phyloP scores from a whole-genome alignment of 2,329 filamentous ascomycete species.

The Rhinocladiella similis region DNA sequence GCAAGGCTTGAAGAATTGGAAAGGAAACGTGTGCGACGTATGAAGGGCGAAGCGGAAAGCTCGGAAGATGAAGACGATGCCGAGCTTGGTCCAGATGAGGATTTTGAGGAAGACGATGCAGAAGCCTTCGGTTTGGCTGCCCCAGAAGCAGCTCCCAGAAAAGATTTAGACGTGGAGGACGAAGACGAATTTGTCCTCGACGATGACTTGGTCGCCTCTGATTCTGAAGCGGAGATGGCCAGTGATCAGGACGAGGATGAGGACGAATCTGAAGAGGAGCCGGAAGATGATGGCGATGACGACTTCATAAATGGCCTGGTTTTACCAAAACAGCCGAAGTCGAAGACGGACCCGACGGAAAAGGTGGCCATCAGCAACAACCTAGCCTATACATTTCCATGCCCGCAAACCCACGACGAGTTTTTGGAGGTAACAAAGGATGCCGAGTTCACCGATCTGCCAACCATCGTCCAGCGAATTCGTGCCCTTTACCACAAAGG shows the following conservation, averaged over 20 bases:
- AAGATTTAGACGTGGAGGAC: slow-evolving; percentile 73
- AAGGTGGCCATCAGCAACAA: slow-evolving; percentile 51
- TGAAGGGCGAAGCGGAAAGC: slow-evolving; percentile 76
- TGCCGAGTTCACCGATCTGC: slow-evolving; percentile 65
- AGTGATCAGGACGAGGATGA: slow-evolving; percentile 39
- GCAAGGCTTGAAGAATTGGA: slow-evolving; percentile 77
- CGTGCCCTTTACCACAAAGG: slow-evolving; percentile 90
- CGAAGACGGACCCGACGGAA: slow-evolving; percentile 57
- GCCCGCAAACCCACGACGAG: slow-evolving; percentile 75
- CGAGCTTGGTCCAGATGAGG: slow-evolving; percentile 51
- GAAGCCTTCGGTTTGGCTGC: slow-evolving; percentile 64
- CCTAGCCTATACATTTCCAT: slow-evolving; percentile 81
- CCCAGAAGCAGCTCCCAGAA: slow-evolving; percentile 37
- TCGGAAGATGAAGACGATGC: slow-evolving; percentile 52
- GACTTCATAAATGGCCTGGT: slow-evolving; percentile 73
- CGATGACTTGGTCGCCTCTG: slow-evolving; percentile 81
- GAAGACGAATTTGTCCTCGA: slow-evolving; percentile 94
- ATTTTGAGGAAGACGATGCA: slow-evolving; percentile 55
- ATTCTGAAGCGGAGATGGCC: slow-evolving; percentile 56
- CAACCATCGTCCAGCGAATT: slow-evolving; percentile 82
- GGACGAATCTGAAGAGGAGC: slow-evolving; percentile 57
- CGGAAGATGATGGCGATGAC: slow-evolving; percentile 60
- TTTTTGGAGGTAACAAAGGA: slow-evolving; percentile 65
- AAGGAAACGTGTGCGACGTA: slow-evolving; percentile 76
- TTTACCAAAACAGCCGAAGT: slow-evolving; percentile 37